Evolutionary conservation across 192 early-diverging fungal genomes (phyloP), one percentile per base, ranked within the genome.

Genomic region (Bifiguratus adelaidae): DNA sequence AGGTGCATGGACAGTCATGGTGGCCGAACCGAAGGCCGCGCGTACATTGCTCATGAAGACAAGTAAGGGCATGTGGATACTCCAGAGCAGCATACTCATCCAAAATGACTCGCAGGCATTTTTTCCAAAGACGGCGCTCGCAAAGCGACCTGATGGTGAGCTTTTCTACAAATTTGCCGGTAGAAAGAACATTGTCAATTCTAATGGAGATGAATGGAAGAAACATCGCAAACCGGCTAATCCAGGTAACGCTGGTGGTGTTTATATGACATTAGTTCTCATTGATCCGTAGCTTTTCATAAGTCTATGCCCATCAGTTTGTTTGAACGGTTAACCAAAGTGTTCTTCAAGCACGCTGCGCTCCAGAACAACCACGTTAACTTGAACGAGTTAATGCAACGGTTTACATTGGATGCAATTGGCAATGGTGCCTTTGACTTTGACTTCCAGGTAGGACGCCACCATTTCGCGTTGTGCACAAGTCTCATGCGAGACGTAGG

Each of bases 211-310:
- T 40, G 18, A 47, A 12, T 47, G 46, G 46, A 47, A 30, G 46
- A 11, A 28, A 25, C 46, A 47, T 21, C 46, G 46, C 28, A 47
- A 47, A 25, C 19, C 27, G 8, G 46, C 37, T 12, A 47, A 47
- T 41, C 46, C 46, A 3, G 46, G 30, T 33, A 40, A 41, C 11
- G 47, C 28, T 49, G 47, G 16, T 40, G 11, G 11, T 34, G 11
- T 15, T 11, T 34, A 34, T 34, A 13, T 0, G 11, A n/a, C n/a
- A n/a, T n/a, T n/a, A n/a, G n/a, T n/a, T n/a, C n/a, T n/a, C n/a
- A n/a, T n/a, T n/a, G n/a, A n/a, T n/a, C n/a, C n/a, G 16, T 8
- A 38, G 51, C 47, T 28, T 61, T 61, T 44, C 43, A 49, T 21
- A 30, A 47, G 22, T 49, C 58, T 3, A 54, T 61, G 47, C 58